Evolutionary conservation across 2,329 filamentous ascomycete species (phyloP).

Genomic region (Hymenoscyphus occultus): DNA sequence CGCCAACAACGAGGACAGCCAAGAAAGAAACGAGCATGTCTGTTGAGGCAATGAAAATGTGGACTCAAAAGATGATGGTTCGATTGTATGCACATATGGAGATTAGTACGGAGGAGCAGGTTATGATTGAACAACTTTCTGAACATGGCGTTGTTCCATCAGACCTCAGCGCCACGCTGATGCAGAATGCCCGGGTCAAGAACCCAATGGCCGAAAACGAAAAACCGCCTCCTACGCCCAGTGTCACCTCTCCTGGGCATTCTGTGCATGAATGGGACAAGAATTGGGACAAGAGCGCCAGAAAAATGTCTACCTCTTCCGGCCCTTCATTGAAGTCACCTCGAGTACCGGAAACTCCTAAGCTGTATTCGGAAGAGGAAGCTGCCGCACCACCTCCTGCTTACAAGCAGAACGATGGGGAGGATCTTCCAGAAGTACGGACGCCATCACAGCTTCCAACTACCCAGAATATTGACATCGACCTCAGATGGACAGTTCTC

Average conservation of each 20-base stretch:
- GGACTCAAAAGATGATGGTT: slow-evolving; percentile 98
- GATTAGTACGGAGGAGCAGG: slow-evolving; percentile 82
- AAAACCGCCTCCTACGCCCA: slow-evolving; percentile 32
- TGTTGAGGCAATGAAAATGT: slow-evolving; percentile 83
- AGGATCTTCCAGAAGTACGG: slow-evolving; percentile 74
- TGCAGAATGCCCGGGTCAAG: slow-evolving; percentile 88
- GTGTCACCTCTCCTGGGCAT: slow-evolving; percentile 25
- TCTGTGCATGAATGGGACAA: slow-evolving; percentile 17
- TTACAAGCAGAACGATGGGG: slow-evolving; percentile 61
- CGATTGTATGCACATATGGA: slow-evolving; percentile 95
- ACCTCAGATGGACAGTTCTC: slow-evolving; percentile 93
- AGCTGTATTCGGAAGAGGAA: slow-evolving; percentile 41
- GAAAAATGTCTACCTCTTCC: slow-evolving; percentile 33
- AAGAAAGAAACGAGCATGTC: slow-evolving; percentile 71
- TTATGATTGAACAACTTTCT: slow-evolving; percentile 97
- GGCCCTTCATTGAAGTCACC: slow-evolving; percentile 23
- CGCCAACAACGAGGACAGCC: slow-evolving; percentile 57
- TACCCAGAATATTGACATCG: slow-evolving; percentile 86
- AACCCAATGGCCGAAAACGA: slow-evolving; percentile 74
- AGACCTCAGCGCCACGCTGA: slow-evolving; percentile 81
- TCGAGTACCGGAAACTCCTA: slow-evolving; percentile 17
- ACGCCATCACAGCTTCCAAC: slow-evolving; percentile 79
- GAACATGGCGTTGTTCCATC: slow-evolving; percentile 84
- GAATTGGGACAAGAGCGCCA: slow-evolving; percentile 32
- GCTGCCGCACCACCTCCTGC: slow-evolving; percentile 53